Conservation (phyloP, 129 eudicot species). For the Scalesia atractyloides region DNA sequence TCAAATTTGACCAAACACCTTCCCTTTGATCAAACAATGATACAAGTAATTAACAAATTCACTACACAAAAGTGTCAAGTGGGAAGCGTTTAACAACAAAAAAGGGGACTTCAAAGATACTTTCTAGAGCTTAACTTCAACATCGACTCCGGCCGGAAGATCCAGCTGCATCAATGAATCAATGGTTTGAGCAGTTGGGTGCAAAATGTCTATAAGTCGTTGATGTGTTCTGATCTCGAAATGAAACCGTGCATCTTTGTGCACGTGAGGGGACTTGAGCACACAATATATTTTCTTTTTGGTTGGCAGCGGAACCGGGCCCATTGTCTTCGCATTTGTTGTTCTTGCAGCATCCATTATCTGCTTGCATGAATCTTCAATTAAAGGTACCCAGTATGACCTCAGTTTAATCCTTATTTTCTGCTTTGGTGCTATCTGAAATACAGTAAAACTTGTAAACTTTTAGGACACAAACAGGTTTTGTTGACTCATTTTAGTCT, state of each 20-base stretch:
- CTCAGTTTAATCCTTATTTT: slow-evolving; percentile 83
- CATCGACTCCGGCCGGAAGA: slow-evolving; percentile 95
- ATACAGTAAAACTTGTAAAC: too few species aligned
- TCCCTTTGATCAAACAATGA: slow-evolving; percentile 20
- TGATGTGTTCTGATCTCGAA: slow-evolving; percentile 96
- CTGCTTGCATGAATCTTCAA: slow-evolving; percentile 94
- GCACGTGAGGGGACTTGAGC: slow-evolving; percentile 91
- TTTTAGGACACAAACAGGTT: too few species aligned
- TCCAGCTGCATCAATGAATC: slow-evolving; percentile 94
- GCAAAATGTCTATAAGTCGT: slow-evolving; percentile 81
- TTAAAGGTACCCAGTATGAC: slow-evolving; percentile 84
- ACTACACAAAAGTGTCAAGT: slow-evolving; percentile 29
- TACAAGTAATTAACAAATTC: slow-evolving; percentile 27
- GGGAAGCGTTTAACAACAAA: slow-evolving; percentile 24
- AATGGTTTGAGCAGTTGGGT: slow-evolving; percentile 92
- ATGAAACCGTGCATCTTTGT: slow-evolving; percentile 94
- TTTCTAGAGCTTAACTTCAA: slow-evolving; percentile 80
- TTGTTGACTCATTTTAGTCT: too few species aligned
- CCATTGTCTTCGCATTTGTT: slow-evolving; percentile 84
- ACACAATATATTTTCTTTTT: slow-evolving; percentile 80
- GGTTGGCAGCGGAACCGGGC: slow-evolving; percentile 91
- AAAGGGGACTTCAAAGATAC: neutral
- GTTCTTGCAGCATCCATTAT: slow-evolving; percentile 92
- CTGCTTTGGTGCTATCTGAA: slow-evolving; percentile 77
- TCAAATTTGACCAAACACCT: slow-evolving; percentile 23